A percentile compares a stretch with the other conserved stretches of the same genome.
Evolutionary conservation across 2,329 filamentous ascomycete species (phyloP).

Genomic region (Xenoacremonium recifei): DNA sequence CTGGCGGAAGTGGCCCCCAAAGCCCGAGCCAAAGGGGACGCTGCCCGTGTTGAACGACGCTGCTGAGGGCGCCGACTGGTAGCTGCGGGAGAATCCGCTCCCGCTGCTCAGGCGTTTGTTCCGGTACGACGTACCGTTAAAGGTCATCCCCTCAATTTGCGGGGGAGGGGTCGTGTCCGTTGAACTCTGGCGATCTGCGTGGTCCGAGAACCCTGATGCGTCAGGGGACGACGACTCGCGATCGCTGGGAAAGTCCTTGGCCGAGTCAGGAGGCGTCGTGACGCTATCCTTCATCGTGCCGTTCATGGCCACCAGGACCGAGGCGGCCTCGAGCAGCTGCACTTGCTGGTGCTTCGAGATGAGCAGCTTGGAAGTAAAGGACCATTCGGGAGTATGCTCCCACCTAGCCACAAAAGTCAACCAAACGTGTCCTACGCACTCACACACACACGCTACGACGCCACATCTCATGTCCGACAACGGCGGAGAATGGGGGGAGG

Average conservation of each 20-base stretch:
- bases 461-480: slow-evolving; percentile 13
- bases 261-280: slow-evolving; percentile 62
- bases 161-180: slow-evolving; percentile 92
- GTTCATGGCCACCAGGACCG: slow-evolving; percentile 93
- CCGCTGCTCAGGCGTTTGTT: slow-evolving; percentile 60
- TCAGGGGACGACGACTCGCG: slow-evolving; percentile 78
- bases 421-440: slow-evolving; percentile 20
- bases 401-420: slow-evolving; percentile 62
- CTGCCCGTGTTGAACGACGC: slow-evolving; percentile 49
- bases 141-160: slow-evolving; percentile 61
- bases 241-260: slow-evolving; percentile 72
- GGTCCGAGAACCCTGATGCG: slow-evolving; percentile 78
- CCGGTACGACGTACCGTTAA: slow-evolving; percentile 49
- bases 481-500: slow-evolving; percentile 34
- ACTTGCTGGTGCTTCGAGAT: slow-evolving; percentile 99
- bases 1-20: slow-evolving; percentile 62
- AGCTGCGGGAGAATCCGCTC: slow-evolving; percentile 69
- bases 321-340: slow-evolving; percentile 92
- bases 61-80: slow-evolving; percentile 67
- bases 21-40: slow-evolving; percentile 43
- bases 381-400: slow-evolving; percentile 99
- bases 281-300: slow-evolving; percentile 45
- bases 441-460: slow-evolving; percentile 13
- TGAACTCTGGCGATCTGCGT: slow-evolving; percentile 76
- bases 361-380: slow-evolving; percentile 91